Conservation (phyloP, 2,329 filamentous ascomycete genomes). For the Cladosporium oxysporum region DNA sequence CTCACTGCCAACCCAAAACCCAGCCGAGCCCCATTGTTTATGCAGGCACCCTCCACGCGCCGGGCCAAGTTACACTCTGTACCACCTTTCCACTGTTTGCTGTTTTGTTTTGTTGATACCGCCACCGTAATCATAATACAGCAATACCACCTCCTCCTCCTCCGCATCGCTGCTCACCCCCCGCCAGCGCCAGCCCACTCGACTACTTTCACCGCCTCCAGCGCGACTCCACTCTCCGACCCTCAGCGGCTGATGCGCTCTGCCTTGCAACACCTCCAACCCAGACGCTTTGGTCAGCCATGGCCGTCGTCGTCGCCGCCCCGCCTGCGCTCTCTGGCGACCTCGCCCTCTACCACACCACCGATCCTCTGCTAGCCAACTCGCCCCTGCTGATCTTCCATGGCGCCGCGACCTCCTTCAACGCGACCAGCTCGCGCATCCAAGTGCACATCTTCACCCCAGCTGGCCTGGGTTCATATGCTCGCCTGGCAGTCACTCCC, state of each 20-base stretch:
- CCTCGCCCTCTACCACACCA: conserved; percentile 84
- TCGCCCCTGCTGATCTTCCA: conserved; percentile 87
- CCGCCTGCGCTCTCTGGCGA: conserved; percentile 75
- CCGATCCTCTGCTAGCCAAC: conserved; percentile 79
- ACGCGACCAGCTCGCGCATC: conserved; percentile 89
- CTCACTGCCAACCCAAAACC: neutral
- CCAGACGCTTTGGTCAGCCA: conserved; percentile 7
- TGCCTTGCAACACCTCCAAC: neutral
- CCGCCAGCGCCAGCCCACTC: neutral
- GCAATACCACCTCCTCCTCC: neutral
- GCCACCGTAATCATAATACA: conserved; percentile 3
- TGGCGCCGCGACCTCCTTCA: conserved; percentile 73
- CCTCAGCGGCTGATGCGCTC: conserved; percentile 14
- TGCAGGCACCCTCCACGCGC: conserved; percentile 1
- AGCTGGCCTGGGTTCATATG: conserved; percentile 85
- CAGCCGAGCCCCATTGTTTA: conserved; percentile 1
- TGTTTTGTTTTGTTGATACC: conserved; percentile 8
- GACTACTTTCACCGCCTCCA: neutral
- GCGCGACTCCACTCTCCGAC: conserved; percentile 7
- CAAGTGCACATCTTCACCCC: conserved; percentile 91
- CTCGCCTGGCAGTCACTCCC: conserved; percentile 88
- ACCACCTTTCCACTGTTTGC: conserved; percentile 7
- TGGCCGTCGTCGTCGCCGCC: conserved; percentile 53
- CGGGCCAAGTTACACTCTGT: neutral
- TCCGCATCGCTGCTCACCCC: neutral